Evolutionary conservation across 177 flowering plant species (phyloP).

Genomic region (Vitis hybrid): DNA sequence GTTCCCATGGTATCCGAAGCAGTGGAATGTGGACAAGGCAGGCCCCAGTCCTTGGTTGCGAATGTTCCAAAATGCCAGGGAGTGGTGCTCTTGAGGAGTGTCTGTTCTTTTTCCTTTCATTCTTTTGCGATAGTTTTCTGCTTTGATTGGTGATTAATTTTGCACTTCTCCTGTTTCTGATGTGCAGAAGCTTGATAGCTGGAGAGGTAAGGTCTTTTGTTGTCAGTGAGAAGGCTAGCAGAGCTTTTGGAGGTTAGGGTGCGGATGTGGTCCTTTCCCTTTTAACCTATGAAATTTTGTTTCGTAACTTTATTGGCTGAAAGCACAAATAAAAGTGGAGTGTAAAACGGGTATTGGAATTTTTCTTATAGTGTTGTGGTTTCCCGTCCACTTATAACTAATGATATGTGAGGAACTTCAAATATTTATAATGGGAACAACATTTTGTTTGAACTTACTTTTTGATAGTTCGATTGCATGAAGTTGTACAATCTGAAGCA

Average conservation of each 20-base stretch:
- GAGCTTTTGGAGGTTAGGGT: background rate
- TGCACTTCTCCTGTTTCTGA: background rate
- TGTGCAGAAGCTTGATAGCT: background rate
- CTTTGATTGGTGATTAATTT: background rate
- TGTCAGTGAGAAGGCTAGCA: background rate
- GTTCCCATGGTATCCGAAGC: constrained; percentile 87
- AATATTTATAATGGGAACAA: background rate
- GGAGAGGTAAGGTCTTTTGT: background rate
- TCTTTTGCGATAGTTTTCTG: background rate
- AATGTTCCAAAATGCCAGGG: constrained; percentile 91
- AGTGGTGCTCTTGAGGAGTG: constrained; percentile 56
- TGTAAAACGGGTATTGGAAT: background rate
- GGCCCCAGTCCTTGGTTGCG: constrained; percentile 90
- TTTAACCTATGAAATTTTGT: background rate
- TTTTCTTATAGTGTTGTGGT: background rate
- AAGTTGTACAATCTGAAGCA: background rate
- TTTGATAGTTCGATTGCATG: background rate
- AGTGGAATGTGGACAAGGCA: constrained; percentile 70
- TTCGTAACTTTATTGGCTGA: background rate
- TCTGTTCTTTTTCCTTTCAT: background rate
- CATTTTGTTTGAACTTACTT: background rate
- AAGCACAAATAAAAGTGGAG: background rate
- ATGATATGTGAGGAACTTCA: background rate
- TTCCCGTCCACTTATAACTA: background rate
- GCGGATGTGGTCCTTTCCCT: background rate